These are phyloP conservation scores for Pestalotiopsis sp. DNA, from an alignment of 2,329 filamentous ascomycete genomes.

Conservation along the genomic window DNA sequence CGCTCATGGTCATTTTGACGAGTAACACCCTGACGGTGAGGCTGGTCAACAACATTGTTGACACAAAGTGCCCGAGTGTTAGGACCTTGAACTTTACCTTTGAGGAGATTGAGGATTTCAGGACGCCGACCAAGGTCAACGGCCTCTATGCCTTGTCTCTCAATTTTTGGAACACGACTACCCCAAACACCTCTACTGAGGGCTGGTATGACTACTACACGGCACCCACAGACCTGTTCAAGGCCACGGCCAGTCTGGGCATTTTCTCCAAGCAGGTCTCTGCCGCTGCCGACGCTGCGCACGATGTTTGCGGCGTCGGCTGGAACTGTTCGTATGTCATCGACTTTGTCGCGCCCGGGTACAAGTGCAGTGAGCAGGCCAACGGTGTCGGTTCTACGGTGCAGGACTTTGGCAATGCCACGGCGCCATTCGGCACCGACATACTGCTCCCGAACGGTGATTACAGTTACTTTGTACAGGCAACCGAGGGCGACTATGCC, in stretches of 20 bases:
- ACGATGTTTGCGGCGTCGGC: conserved; percentile 36
- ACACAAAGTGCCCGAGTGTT: conserved; percentile 31
- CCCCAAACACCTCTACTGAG: conserved; percentile 16
- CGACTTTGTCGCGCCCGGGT: conserved; percentile 39
- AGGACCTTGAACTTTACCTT: conserved; percentile 35
- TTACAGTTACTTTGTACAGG: conserved; percentile 35
- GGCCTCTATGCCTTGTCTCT: conserved; percentile 30
- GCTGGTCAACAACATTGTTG: conserved; percentile 21
- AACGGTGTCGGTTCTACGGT: conserved; percentile 30
- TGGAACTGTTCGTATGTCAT: conserved; percentile 43
- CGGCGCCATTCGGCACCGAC: conserved; percentile 33
- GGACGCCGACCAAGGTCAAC: conserved; percentile 30
- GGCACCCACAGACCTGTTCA: conserved; percentile 25
- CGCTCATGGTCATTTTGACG: conserved; percentile 40
- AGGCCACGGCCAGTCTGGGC: conserved; percentile 29
- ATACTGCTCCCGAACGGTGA: conserved; percentile 34
- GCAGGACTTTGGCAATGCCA: conserved; percentile 28
- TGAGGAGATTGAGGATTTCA: conserved; percentile 37
- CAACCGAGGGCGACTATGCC: conserved; percentile 36
- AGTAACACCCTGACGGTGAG: conserved; percentile 38
- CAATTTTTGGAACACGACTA: conserved; percentile 35
- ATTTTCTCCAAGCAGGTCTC: conserved; percentile 27
- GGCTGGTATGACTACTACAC: conserved; percentile 37
- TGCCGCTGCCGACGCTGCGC: conserved; percentile 30
- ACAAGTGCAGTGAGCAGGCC: conserved; percentile 39